Evolutionary conservation across 768 basidiomycete species (phyloP).

Genomic region (Bullera alba): DNA sequence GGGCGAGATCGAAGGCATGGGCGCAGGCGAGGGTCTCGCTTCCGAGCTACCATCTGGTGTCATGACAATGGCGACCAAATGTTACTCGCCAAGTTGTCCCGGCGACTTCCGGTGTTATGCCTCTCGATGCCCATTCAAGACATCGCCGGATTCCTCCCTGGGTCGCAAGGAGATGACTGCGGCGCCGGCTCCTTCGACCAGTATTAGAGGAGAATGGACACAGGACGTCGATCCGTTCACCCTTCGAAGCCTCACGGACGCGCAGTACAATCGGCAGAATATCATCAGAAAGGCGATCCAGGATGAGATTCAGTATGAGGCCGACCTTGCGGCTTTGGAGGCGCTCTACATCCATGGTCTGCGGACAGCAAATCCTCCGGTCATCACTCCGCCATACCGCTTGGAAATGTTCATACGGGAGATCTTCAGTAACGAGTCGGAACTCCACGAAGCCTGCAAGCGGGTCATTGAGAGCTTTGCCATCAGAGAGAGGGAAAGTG

Average conservation of each 20-base stretch:
- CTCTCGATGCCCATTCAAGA: constrained; percentile 55
- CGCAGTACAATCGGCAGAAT: constrained; percentile 74
- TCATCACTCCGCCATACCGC: constrained; percentile 55
- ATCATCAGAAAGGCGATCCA: constrained; percentile 78
- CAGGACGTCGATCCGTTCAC: constrained; percentile 67
- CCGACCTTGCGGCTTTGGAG: constrained; percentile 79
- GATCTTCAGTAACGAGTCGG: constrained; percentile 85
- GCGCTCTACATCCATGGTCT: constrained; percentile 76
- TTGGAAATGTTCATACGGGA: constrained; percentile 91
- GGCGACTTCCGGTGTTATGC: constrained; percentile 78
- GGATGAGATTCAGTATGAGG: constrained; percentile 81
- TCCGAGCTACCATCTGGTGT: constrained; percentile 57
- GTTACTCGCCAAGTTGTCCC: constrained; percentile 79
- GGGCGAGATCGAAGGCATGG: constrained; percentile 55
- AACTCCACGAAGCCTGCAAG: constrained; percentile 79
- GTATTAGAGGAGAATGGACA: constrained; percentile 59
- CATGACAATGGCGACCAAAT: constrained; percentile 78
- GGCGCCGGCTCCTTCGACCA: not conserved
- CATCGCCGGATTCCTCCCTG: constrained; percentile 25
- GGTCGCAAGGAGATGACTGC: not conserved
- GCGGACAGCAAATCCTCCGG: constrained; percentile 63
- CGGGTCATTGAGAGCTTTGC: constrained; percentile 77
- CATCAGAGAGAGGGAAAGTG: constrained; percentile 79
- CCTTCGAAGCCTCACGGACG: constrained; percentile 61
- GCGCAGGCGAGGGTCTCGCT: constrained; percentile 22